Percentiles rank a stretch among this genome's conserved stretches.
These are phyloP conservation scores for Vachellia collinsii DNA, from an alignment of 306 rosid species.

Conservation along the genomic window DNA sequence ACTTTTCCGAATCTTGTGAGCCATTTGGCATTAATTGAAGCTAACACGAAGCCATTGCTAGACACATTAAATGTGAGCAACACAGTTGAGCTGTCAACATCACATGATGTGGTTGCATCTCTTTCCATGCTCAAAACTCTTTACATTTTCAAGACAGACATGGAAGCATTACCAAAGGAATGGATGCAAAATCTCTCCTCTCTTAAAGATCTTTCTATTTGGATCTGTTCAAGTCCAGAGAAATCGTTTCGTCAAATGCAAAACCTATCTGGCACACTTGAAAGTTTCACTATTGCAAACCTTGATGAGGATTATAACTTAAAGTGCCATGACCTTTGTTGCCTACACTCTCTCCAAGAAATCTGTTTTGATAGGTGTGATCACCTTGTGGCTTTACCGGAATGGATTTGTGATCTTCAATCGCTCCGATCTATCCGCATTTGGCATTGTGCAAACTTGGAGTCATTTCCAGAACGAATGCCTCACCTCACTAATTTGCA, in stretches of 20 bases:
- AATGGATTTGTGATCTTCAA: not conserved
- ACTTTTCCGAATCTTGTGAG: not conserved
- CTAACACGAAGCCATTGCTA: not conserved
- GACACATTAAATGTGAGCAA: not conserved
- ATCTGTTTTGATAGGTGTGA: not conserved
- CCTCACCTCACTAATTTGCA: not conserved
- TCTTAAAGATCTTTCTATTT: not conserved
- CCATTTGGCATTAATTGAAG: fast-evolving
- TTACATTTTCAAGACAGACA: fast-evolving
- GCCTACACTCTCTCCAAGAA: not conserved
- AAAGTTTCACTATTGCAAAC: not conserved
- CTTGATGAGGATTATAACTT: not conserved
- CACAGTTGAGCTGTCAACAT: not conserved
- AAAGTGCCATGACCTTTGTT: not conserved
- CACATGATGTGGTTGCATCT: not conserved
- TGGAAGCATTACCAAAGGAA: not conserved
- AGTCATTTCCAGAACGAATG: not conserved
- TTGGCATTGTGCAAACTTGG: not conserved
- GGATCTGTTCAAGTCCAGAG: not conserved
- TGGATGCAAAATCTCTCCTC: conserved; percentile 14
- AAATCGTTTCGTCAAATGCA: not conserved
- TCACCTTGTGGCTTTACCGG: not conserved
- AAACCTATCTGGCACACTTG: not conserved
- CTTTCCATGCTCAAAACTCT: not conserved
- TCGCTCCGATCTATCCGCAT: not conserved